phyloP scores from a whole-genome alignment of 495 filamentous ascomycete species.

The Aspergillus avenaceus region DNA sequence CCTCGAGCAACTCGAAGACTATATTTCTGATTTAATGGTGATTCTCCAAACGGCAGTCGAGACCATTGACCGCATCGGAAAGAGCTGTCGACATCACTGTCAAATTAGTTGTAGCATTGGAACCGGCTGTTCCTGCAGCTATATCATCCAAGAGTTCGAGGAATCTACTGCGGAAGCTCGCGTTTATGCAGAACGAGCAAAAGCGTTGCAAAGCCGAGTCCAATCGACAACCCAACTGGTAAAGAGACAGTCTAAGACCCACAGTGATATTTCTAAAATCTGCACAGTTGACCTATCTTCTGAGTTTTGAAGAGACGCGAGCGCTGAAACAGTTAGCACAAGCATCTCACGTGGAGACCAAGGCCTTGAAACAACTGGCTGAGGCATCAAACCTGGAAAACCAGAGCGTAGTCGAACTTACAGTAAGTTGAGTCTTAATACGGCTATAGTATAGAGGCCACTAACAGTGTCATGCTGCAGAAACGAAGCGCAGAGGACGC shows the following conservation, averaged over 20 bases:
- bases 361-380: neutral
- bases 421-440: neutral
- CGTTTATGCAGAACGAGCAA: slow-evolving; percentile 2
- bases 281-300: slow-evolving; percentile 4
- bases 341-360: neutral
- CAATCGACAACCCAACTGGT: slow-evolving; percentile 4
- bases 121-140: neutral
- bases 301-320: slow-evolving; percentile 2
- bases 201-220: slow-evolving; percentile 3
- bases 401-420: neutral
- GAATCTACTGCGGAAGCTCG: neutral
- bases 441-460: neutral
- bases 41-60: slow-evolving; percentile 5
- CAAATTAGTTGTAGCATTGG: neutral
- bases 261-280: neutral
- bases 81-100: slow-evolving; percentile 6
- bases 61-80: slow-evolving; percentile 1
- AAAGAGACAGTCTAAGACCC: neutral
- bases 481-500: slow-evolving; percentile 28
- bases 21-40: slow-evolving; percentile 3
- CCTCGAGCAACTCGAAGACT: slow-evolving; percentile 6
- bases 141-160: slow-evolving; percentile 4
- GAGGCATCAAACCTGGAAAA: neutral
- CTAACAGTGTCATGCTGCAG: neutral
- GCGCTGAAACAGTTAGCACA: neutral